Conservation (phyloP, 2,329 filamentous ascomycete species). For the Verticillium dahliae region DNA sequence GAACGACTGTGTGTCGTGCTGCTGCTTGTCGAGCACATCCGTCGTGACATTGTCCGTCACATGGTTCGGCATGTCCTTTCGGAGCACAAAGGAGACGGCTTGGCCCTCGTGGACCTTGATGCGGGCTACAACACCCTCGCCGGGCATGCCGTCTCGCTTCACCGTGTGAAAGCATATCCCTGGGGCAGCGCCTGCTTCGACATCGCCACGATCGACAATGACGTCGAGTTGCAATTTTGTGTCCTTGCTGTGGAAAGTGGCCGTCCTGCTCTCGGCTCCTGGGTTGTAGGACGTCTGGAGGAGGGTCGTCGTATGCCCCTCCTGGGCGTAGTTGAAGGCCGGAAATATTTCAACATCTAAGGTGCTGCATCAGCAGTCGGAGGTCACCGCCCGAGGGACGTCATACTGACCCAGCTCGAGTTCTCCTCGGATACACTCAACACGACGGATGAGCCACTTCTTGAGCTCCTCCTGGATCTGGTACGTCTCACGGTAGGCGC, state of each 20-base stretch:
- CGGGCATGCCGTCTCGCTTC: conserved; percentile 42
- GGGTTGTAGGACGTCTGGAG: conserved; percentile 34
- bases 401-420: conserved; percentile 47
- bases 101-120: conserved; percentile 60
- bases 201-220: conserved; percentile 54
- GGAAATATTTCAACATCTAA: conserved; percentile 65
- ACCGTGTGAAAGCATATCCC: conserved; percentile 49
- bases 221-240: conserved; percentile 62
- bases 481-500: conserved; percentile 45
- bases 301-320: conserved; percentile 54
- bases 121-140: conserved; percentile 56
- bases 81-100: conserved; percentile 61
- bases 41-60: conserved; percentile 52
- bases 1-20: conserved; percentile 63
- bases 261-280: conserved; percentile 46
- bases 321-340: conserved; percentile 63
- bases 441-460: conserved; percentile 63
- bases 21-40: conserved; percentile 51
- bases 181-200: conserved; percentile 34
- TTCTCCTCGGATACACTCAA: conserved; percentile 65
- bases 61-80: conserved; percentile 53
- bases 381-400: too few relatives aligned
- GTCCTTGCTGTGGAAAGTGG: conserved; percentile 54
- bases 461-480: conserved; percentile 57
- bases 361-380: background rate